Conservation (phyloP, 2,329 filamentous ascomycete genomes). For the Didymellaceae sp. region DNA sequence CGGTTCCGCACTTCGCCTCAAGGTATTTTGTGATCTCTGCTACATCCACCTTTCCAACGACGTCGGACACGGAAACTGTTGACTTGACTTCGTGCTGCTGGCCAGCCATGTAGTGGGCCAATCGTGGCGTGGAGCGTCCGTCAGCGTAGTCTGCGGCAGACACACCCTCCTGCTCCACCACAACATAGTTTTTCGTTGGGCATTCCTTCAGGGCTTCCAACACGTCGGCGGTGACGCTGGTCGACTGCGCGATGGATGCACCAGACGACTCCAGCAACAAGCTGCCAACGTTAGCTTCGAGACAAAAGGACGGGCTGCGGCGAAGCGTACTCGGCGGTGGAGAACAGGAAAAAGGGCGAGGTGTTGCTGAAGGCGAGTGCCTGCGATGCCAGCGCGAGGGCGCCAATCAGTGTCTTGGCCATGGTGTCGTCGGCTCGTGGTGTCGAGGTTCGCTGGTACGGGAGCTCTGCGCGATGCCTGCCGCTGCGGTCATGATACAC, state of each 20-base stretch:
- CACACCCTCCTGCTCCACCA: slow-evolving; percentile 79
- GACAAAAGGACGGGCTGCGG: slow-evolving; percentile 15
- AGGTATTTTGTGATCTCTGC: slow-evolving; percentile 53
- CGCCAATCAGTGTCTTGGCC: slow-evolving; percentile 55
- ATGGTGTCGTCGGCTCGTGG: slow-evolving; percentile 34
- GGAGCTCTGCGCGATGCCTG: slow-evolving; percentile 14
- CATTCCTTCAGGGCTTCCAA: slow-evolving; percentile 65
- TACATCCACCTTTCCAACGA: slow-evolving; percentile 57
- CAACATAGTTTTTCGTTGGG: slow-evolving; percentile 76
- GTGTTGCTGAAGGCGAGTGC: slow-evolving; percentile 81
- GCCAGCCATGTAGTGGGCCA: slow-evolving; percentile 59
- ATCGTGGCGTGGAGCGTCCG: slow-evolving; percentile 60
- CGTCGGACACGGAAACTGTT: slow-evolving; percentile 60
- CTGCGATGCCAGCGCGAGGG: slow-evolving; percentile 59
- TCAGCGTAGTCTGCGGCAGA: slow-evolving; percentile 71
- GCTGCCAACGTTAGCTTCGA: slow-evolving; percentile 38
- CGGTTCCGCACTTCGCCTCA: slow-evolving; percentile 56
- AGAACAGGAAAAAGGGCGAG: slow-evolving; percentile 88
- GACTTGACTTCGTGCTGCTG: slow-evolving; percentile 60
- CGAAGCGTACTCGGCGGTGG: slow-evolving; percentile 74
- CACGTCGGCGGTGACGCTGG: slow-evolving; percentile 52
- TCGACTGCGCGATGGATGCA: slow-evolving; percentile 51
- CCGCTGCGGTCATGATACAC: slow-evolving; percentile 2
- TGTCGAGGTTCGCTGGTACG: slow-evolving; percentile 10
- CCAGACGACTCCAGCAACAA: slow-evolving; percentile 35